These are phyloP conservation scores for Calonectria pseudoturangicola DNA, from an alignment of 2,329 filamentous ascomycete genomes.

Conservation along the genomic window DNA sequence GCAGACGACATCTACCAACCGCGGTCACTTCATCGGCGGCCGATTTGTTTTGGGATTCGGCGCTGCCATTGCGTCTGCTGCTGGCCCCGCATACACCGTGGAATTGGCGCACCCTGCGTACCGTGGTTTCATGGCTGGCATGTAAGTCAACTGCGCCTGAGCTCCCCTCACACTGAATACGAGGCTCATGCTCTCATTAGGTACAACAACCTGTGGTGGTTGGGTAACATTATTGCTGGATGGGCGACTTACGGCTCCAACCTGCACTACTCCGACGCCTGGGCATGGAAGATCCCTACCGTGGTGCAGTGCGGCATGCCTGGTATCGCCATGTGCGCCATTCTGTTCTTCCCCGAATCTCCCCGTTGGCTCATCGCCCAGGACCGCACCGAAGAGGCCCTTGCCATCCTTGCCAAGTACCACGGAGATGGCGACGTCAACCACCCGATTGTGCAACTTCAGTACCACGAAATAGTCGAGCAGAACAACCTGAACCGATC, in stretches of 20 bases:
- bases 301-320: slow-evolving; percentile 22
- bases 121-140: slow-evolving; percentile 75
- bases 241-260: slow-evolving; percentile 69
- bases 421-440: slow-evolving; percentile 67
- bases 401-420: slow-evolving; percentile 66
- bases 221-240: slow-evolving; percentile 37
- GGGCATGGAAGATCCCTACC: slow-evolving; percentile 34
- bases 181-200: background rate
- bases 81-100: slow-evolving; percentile 77
- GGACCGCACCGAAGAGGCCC: slow-evolving; percentile 64
- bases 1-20: slow-evolving; percentile 59
- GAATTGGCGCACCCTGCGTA: slow-evolving; percentile 79
- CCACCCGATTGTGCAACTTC: slow-evolving; percentile 56
- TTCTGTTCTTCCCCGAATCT: slow-evolving; percentile 59
- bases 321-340: slow-evolving; percentile 25
- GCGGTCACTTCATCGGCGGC: slow-evolving; percentile 73
- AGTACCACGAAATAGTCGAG: slow-evolving; percentile 61
- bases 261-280: slow-evolving; percentile 41
- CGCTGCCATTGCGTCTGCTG: slow-evolving; percentile 75
- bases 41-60: slow-evolving; percentile 74
- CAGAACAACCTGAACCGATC: slow-evolving; percentile 68
- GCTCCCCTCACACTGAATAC: background rate
- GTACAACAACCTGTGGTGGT: slow-evolving; percentile 40
- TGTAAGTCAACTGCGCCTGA: slow-evolving; percentile 54
- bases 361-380: slow-evolving; percentile 61